phyloP scores from a whole-genome alignment of 2,329 filamentous ascomycete species.

The Trematosphaeria pertusa region DNA sequence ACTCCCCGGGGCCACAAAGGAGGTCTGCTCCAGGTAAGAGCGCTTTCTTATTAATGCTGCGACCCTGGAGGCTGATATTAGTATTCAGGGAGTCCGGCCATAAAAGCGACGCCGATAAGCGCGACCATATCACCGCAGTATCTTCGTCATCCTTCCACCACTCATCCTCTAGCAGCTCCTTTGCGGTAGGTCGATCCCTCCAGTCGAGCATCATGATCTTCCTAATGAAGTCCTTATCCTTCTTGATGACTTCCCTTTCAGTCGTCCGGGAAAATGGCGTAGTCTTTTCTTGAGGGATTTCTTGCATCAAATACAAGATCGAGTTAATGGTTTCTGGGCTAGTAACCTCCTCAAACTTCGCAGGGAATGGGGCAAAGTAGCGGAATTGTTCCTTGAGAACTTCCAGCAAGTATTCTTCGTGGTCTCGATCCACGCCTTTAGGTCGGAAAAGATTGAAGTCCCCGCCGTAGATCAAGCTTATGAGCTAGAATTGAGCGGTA shows the following conservation, averaged over 20 bases:
- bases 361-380: constrained; percentile 35
- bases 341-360: constrained; percentile 28
- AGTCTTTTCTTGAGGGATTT: constrained; percentile 16
- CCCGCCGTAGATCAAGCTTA: constrained; percentile 35
- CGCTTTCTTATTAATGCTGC: no score
- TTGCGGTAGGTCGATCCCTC: constrained; percentile 50
- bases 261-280: constrained; percentile 21
- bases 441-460: constrained; percentile 35
- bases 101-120: not conserved
- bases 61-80: no score
- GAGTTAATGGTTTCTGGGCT: constrained; percentile 18
- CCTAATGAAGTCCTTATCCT: constrained; percentile 42
- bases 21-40: no score
- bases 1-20: no score
- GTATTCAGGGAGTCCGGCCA: no score
- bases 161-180: constrained; percentile 46
- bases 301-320: constrained; percentile 18
- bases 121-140: not conserved
- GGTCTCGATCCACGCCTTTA: constrained; percentile 23
- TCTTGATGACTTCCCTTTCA: constrained; percentile 18
- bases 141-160: no score
- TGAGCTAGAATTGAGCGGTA: constrained; percentile 23
- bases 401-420: constrained; percentile 30
- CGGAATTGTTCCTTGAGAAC: constrained; percentile 29
- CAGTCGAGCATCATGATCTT: constrained; percentile 56